Evolutionary conservation across 129 eudicot species (phyloP), one percentile per base, ranked within the genome.

Genomic region (Daucus carota): DNA sequence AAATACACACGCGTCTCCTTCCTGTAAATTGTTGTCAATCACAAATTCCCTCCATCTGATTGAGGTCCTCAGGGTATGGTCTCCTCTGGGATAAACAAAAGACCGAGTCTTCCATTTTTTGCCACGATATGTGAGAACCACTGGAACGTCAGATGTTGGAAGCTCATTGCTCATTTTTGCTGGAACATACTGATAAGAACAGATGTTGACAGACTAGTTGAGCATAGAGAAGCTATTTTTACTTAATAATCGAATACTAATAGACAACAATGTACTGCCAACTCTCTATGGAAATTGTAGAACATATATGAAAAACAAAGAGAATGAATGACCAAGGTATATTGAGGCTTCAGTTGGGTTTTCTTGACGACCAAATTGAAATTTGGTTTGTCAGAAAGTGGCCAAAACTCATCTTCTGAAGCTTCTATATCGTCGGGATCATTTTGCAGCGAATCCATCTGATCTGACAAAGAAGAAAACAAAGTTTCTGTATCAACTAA

Each of bases 1-100:
- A 50, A 83, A 83, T 4, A 83, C 78, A 65, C 78, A 73, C 45
- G 82, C 86, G 63, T 83, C 83, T 72, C 83, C 86, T 3, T 5
- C 33, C 62, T 72, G 73, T 33, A 83, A 36, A 65, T 72, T 16
- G 44, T 83, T 83, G 26, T 79, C 86, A 1, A 15, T 32, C 12
- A 50, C 83, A 48, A 83, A 83, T 17, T n/a, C 42, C 43, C 34
- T 79, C 83, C 86, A 83, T 11, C 24, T 62, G 38, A 62, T 62
- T 28, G 20, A 62, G 36, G 68, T 24, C 38, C 68, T 62, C 36
- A 6, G n/a, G 62, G 62, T 22, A 54, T 54, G 8, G 29, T 28
- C 3, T 57, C n/a, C 33, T 29, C 33, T 62, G 34, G 6, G 68
- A 14, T 24, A 26, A 5, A 29, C 36, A 3, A 1, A 24, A 75